A percentile compares a stretch with the other conserved stretches of the same genome.
phyloP scores from a whole-genome alignment of 495 filamentous ascomycete genomes.

The Xylaria nigripes region DNA sequence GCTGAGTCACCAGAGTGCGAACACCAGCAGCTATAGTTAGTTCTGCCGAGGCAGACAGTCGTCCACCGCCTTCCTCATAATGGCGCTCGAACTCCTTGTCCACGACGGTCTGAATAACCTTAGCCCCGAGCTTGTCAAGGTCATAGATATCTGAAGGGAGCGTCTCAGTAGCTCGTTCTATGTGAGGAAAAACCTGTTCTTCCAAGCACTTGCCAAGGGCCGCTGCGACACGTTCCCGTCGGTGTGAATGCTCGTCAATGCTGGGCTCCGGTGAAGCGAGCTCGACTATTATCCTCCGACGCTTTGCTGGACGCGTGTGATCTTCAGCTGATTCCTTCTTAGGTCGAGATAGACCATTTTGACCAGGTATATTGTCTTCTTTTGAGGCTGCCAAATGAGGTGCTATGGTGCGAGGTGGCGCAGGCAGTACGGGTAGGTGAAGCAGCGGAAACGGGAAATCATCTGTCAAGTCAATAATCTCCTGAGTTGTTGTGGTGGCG shows the following conservation, averaged over 20 bases:
- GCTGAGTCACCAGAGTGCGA: slow-evolving; percentile 10
- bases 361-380: neutral
- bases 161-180: slow-evolving; percentile 18
- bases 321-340: neutral
- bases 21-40: slow-evolving; percentile 11
- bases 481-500: neutral
- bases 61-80: slow-evolving; percentile 14
- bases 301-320: neutral
- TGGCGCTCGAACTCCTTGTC: slow-evolving; percentile 17
- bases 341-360: neutral
- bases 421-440: neutral
- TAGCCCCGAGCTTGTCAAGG: slow-evolving; percentile 19
- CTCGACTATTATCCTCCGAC: slow-evolving; percentile 1
- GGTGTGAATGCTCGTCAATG: neutral
- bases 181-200: slow-evolving; percentile 31
- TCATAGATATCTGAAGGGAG: slow-evolving; percentile 16
- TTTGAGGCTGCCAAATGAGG: neutral
- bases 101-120: slow-evolving; percentile 16
- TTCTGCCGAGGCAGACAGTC: slow-evolving; percentile 12
- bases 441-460: slow-evolving; percentile 1
- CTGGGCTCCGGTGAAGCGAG: neutral
- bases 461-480: neutral
- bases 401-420: neutral
- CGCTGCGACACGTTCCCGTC: neutral
- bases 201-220: slow-evolving; percentile 21